Conservation (phyloP, 306 rosid genomes). For the Macrotyloma uniflorum region DNA sequence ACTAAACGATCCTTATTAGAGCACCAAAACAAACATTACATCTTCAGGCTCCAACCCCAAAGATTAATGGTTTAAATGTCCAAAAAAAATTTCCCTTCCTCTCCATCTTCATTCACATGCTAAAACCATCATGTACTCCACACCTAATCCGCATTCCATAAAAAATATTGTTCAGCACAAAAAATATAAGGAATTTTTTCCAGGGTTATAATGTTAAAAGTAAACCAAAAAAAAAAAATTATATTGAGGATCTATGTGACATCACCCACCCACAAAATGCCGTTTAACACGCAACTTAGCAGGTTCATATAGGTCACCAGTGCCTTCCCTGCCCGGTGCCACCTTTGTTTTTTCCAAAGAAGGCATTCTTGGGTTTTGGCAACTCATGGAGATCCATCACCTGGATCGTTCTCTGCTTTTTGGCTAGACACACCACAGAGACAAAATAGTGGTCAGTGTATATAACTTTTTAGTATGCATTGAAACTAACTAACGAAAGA, state of each 20-base stretch:
- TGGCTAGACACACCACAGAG: slow-evolving; percentile 58
- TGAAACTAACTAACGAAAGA: background rate
- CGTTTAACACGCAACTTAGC: slow-evolving; percentile 1
- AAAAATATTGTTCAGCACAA: background rate
- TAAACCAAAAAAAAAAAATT: background rate
- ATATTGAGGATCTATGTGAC: slow-evolving; percentile 4
- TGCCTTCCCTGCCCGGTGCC: slow-evolving; percentile 68
- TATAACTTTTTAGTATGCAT: background rate
- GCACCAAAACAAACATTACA: background rate
- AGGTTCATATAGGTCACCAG: slow-evolving; percentile 50
- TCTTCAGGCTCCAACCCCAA: background rate
- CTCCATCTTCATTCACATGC: background rate
- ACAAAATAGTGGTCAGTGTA: slow-evolving; percentile 36
- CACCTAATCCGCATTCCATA: background rate
- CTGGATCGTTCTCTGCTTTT: slow-evolving; percentile 87
- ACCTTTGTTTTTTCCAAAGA: slow-evolving; percentile 70
- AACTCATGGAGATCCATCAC: slow-evolving; percentile 90
- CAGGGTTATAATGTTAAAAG: slow-evolving; percentile 8
- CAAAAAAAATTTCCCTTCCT: background rate
- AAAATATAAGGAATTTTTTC: background rate
- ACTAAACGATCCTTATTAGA: background rate
- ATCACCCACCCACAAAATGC: slow-evolving; percentile 18
- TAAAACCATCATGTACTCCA: background rate
- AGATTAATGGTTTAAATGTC: background rate
- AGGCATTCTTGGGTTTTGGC: slow-evolving; percentile 85